Base-by-base conservation (phyloP, 192 early-diverging fungal genomes). In the Thamnidium elegans region DNA sequence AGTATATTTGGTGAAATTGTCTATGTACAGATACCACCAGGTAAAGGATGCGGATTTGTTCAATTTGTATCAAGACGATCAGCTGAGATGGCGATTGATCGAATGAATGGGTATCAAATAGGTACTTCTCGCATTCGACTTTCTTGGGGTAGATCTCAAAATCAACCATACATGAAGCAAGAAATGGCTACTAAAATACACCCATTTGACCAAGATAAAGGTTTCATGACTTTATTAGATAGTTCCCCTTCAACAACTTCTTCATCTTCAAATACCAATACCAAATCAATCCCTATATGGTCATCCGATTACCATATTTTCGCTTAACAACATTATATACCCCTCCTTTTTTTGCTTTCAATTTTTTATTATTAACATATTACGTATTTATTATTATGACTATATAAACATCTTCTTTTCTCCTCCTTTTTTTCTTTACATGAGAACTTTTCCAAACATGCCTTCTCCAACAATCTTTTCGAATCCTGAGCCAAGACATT, bases 1-100 rank as follows among this genome's bases (percentile, higher is more conserved):
- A 75, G 84, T 26, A 82, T 81, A 36, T 95, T 93, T 80, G 96
- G 96, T 36, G 93, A 92, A 44, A 94, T 98, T 48, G 84, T 84
- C 0, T 92, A 96, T 79, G 89, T 92, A 67, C 95, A 96, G 75
- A 95, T 98, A 62, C 94, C 96, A 39, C 89, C 89, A 14, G 92
- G 92, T 59, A 94, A 93, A 66, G 90, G 92, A 15, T 98, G 96
- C 70, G 96, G 94, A 14, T 98, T 98, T 80, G 93, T 98, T 36
- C 90, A 92, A 52, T 98, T 85, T 77, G 85, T 85, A 21, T 88
- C 92, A 66, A 80, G 92, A n/a, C 85, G 85, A 36, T 83, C 84
- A 67, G 96, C 96, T 44, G 96, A 96, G 70, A 81, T 88, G 67
- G 94, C 96, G 8, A 93, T 98, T 66, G 78, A 83, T 44, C 86